A percentile compares a stretch with the other conserved stretches of the same genome.
These are phyloP conservation scores for Epichloe baconii DNA, from an alignment of 2,329 filamentous ascomycete genomes.

Conservation along the genomic window DNA sequence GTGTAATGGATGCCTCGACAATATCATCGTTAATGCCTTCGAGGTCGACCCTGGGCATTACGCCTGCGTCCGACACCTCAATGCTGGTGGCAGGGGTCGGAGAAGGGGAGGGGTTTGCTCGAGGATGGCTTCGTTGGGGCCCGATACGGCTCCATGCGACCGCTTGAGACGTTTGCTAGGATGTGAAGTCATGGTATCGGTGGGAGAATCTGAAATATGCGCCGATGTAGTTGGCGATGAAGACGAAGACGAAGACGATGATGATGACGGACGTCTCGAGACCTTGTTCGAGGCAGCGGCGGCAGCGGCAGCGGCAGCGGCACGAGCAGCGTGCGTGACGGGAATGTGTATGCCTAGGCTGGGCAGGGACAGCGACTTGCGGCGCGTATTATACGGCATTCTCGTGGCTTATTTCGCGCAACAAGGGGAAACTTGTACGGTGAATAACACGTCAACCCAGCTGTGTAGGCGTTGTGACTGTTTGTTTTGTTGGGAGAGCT, in stretches of 20 bases:
- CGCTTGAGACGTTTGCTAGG: slow-evolving; percentile 62
- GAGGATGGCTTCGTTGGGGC: slow-evolving; percentile 56
- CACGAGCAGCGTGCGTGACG: slow-evolving; percentile 48
- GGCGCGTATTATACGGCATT: slow-evolving; percentile 94
- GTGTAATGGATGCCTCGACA: slow-evolving; percentile 77
- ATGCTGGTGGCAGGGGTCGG: slow-evolving; percentile 18
- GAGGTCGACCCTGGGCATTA: slow-evolving; percentile 38
- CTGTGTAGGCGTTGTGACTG: background rate
- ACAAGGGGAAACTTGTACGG: background rate
- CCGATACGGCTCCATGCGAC: slow-evolving; percentile 44
- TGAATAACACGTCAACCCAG: background rate
- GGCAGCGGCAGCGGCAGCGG: slow-evolving; percentile 37
- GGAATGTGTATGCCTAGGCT: slow-evolving; percentile 86
- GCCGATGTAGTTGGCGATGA: slow-evolving; percentile 13
- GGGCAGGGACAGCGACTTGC: slow-evolving; percentile 86
- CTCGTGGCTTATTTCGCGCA: slow-evolving; percentile 4
- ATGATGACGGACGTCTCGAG: slow-evolving; percentile 18
- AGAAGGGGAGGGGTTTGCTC: slow-evolving; percentile 56
- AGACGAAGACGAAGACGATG: slow-evolving; percentile 15
- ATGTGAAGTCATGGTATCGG: slow-evolving; percentile 22
- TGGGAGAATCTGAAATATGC: slow-evolving; percentile 14
- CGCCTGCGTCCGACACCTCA: slow-evolving; percentile 14
- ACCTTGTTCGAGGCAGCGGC: slow-evolving; percentile 27
- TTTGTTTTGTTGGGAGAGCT: background rate
- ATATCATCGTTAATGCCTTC: slow-evolving; percentile 89